Conservation (phyloP, 176 grass and related monocot genomes). For the Raddia distichophylla region DNA sequence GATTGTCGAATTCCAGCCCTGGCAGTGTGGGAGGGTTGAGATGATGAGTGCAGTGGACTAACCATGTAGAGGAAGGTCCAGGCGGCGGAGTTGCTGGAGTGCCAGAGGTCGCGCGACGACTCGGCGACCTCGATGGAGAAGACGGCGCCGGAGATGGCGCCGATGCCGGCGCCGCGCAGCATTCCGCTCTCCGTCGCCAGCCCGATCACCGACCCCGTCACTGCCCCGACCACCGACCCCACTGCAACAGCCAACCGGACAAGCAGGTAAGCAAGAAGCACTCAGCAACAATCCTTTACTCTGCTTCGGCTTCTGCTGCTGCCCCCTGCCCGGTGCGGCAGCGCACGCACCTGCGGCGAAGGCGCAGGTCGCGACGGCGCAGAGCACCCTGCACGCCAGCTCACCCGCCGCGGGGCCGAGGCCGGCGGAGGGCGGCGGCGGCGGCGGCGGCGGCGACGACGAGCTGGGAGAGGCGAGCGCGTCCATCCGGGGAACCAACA, state of each 20-base stretch:
- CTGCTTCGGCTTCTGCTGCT: background rate
- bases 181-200: conserved; percentile 69
- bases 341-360: conserved; percentile 36
- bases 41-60: background rate
- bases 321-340: too few species aligned
- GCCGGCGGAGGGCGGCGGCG: background rate
- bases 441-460: background rate
- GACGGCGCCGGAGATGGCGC: conserved; percentile 90
- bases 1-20: background rate
- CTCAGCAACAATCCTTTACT: background rate
- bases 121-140: conserved; percentile 88
- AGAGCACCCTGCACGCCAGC: conserved; percentile 43
- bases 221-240: conserved; percentile 55
- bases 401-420: conserved; percentile 34
- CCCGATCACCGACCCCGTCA: conserved; percentile 64
- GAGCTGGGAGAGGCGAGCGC: background rate
- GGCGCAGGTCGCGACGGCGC: conserved; percentile 45
- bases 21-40: background rate
- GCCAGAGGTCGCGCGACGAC: conserved; percentile 77
- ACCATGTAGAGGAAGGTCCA: conserved; percentile 78
- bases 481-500: conserved; percentile 23
- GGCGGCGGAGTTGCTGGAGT: conserved; percentile 53
- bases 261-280: background rate
- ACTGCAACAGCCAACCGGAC: conserved; percentile 38
- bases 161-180: conserved; percentile 75